phyloP scores from a whole-genome alignment of 768 basidiomycete species.

The Boletus edulis region DNA sequence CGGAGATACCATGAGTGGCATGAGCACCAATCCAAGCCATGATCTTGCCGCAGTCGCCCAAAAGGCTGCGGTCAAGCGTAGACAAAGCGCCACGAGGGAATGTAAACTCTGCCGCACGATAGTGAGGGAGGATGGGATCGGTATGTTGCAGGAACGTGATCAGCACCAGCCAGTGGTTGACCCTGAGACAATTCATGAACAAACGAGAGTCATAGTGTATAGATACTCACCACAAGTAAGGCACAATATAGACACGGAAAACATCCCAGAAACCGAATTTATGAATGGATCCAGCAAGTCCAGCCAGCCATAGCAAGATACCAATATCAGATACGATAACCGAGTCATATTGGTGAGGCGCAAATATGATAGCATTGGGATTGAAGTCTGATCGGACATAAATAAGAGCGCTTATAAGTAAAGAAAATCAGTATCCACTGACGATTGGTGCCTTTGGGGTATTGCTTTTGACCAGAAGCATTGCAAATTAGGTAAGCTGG shows the following conservation, averaged over 20 bases:
- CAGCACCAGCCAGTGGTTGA: constrained; percentile 92
- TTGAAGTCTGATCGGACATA: too few species aligned
- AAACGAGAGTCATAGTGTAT: background rate
- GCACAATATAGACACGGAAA: constrained; percentile 76
- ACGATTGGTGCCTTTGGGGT: constrained; percentile 82
- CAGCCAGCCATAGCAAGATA: constrained; percentile 67
- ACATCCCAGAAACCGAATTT: constrained; percentile 68
- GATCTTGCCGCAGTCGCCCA: constrained; percentile 74
- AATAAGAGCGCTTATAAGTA: too few species aligned
- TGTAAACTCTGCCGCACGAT: constrained; percentile 84
- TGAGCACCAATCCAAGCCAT: constrained; percentile 85
- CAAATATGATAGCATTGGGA: constrained; percentile 77
- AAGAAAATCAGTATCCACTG: too few species aligned
- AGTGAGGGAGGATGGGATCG: constrained; percentile 92
- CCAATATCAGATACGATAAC: constrained; percentile 86
- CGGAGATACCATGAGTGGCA: constrained; percentile 89
- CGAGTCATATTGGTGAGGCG: constrained; percentile 73
- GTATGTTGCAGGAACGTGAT: constrained; percentile 99
- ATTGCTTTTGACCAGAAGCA: constrained; percentile 80
- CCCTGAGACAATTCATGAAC: constrained; percentile 38
- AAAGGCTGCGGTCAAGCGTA: constrained; percentile 82
- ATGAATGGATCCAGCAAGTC: constrained; percentile 52
- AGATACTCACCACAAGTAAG: constrained; percentile 72
- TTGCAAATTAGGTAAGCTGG: constrained; percentile 79
- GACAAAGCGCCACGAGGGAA: constrained; percentile 92